Evolutionary conservation across 2,329 filamentous ascomycete genomes (phyloP), one percentile per base, ranked within the genome.

Genomic region (Cladosporium sp.): DNA sequence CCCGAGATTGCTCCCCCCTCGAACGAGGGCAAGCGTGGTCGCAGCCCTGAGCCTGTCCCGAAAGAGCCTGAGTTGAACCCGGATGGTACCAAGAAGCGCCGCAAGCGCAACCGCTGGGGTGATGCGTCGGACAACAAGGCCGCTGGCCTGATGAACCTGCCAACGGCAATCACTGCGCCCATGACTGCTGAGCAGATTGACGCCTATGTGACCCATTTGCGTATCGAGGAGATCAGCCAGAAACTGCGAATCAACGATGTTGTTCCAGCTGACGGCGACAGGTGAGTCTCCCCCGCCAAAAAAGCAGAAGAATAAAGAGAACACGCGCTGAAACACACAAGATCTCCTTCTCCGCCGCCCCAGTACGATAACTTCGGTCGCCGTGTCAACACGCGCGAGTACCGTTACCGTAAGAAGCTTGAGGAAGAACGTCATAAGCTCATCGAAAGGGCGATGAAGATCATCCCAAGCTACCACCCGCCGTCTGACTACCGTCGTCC

Each of bases 291-390:
- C 9, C 22, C 22, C 9, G n/a, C n/a, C 4, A 38, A 12, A 38
- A 18, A 38, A 7, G 5, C 34, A 38, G 34, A 5, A 27, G 4
- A 4, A 27, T 27, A 27, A 4, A 27, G 22, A 27, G 12, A 24
- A 17, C 24, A 18, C 18, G n/a, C 17, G 38, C 17, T 44, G 17
- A 15, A 27, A 54, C 34, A 11, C 15, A n/a, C 18, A 61, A 96
- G 93, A 74, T 99, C 93, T 52, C 92, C 92, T 17, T 99, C 93
- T 54, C 93, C 93, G 32, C 80, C 93, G 29, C 93, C 93, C 9
- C 92, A 97, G 73, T 99, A 99, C 76, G 93, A 99, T 73, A 99
- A 99, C 77, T 95, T 96, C 67, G 93, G 93, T 77, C 89, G 92
- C 63, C 93, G 93, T 90, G 89, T 97, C 75, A 99, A 99, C 74